A percentile compares a stretch with the other conserved stretches of the same genome.
Conservation (phyloP, 2,329 filamentous ascomycete genomes). For the Paecilomyces niveus region DNA sequence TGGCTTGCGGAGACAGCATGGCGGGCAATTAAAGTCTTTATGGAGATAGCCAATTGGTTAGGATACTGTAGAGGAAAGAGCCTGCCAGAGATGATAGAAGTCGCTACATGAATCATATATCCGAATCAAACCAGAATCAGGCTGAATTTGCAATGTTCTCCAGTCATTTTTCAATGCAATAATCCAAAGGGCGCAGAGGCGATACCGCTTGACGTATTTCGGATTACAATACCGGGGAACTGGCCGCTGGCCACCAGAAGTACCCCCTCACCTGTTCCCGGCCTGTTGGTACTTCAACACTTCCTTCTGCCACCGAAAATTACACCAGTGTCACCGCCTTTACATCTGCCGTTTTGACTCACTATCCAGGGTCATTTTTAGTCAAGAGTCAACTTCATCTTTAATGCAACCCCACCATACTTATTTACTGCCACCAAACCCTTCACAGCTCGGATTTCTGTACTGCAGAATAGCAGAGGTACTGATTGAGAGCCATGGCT, state of each 20-base stretch:
- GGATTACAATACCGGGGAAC: background rate
- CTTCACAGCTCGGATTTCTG: slow-evolving; percentile 11
- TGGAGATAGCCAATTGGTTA: too few species aligned
- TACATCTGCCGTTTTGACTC: slow-evolving; percentile 2
- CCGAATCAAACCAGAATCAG: background rate
- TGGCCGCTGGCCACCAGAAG: background rate
- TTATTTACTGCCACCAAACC: slow-evolving; percentile 7
- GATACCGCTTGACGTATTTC: background rate
- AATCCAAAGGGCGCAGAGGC: background rate
- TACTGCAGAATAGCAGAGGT: slow-evolving; percentile 18
- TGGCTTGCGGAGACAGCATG: too few species aligned
- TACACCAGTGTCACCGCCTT: background rate
- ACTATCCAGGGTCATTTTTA: background rate
- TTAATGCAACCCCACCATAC: slow-evolving; percentile 12
- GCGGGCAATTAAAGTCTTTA: too few species aligned
- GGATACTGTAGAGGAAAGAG: too few species aligned
- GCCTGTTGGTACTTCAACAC: background rate
- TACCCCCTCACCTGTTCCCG: background rate
- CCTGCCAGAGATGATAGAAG: background rate
- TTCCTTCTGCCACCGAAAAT: background rate
- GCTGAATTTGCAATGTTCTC: background rate
- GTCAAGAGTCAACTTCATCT: background rate
- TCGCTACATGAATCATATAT: background rate
- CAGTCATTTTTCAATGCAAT: too few species aligned
- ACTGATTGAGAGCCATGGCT: slow-evolving; percentile 27